Evolutionary conservation across 2,329 filamentous ascomycete species (phyloP).

Genomic region (Aspergillus sp.): DNA sequence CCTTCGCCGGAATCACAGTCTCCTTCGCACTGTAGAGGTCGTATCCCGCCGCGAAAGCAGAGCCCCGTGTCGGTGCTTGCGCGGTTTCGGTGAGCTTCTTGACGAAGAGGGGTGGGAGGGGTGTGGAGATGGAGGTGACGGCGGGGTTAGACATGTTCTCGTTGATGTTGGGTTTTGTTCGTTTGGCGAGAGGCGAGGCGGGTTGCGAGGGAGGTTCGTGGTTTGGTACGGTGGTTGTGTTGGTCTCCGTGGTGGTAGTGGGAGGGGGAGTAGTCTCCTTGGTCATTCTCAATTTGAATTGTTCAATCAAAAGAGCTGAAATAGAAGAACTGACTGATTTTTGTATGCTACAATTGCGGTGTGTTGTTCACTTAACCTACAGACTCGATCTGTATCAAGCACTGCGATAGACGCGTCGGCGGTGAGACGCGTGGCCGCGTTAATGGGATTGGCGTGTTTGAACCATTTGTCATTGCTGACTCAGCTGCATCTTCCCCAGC

Average conservation of each 20-base stretch:
- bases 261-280: conserved; percentile 37
- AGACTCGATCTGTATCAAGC: neutral
- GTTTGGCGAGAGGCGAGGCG: conserved; percentile 70
- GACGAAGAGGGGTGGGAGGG: conserved; percentile 63
- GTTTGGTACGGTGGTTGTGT: conserved; percentile 17
- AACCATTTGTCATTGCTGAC: conserved; percentile 3
- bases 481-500: neutral
- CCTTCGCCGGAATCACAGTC: conserved; percentile 69
- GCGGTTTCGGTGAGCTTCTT: conserved; percentile 80
- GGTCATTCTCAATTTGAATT: conserved; percentile 27
- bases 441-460: conserved; percentile 10
- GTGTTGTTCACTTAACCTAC: neutral
- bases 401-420: conserved; percentile 12
- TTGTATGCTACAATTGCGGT: neutral
- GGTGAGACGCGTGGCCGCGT: conserved; percentile 20
- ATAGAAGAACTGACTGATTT: neutral
- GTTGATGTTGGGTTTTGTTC: conserved; percentile 57
- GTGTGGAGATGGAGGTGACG: conserved; percentile 34
- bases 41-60: conserved; percentile 84
- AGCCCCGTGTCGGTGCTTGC: conserved; percentile 79
- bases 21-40: conserved; percentile 77
- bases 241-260: conserved; percentile 10
- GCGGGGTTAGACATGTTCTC: conserved; percentile 23
- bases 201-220: conserved; percentile 54
- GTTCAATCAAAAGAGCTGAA: conserved; percentile 1